phyloP scores from a whole-genome alignment of 345 rosid genomes.

The Pugionium dolabratum region DNA sequence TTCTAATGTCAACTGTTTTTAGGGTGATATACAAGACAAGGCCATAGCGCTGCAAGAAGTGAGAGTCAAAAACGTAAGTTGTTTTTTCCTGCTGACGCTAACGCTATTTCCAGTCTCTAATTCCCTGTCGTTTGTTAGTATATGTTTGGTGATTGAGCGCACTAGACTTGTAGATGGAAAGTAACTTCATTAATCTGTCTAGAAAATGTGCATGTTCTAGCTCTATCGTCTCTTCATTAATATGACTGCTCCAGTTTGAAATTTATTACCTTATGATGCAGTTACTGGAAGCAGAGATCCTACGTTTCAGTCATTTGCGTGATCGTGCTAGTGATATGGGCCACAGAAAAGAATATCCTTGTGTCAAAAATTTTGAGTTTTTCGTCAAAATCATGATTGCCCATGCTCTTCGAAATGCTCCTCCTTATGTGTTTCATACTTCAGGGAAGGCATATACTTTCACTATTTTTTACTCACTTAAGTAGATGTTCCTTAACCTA shows the following conservation, averaged over 20 bases:
- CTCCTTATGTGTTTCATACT: constrained; percentile 21
- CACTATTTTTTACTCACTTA: neutral
- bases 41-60: constrained; percentile 88
- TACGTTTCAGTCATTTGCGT: constrained; percentile 88
- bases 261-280: constrained; percentile 46
- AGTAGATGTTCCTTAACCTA: constrained; percentile 63
- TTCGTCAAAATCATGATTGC: constrained; percentile 6
- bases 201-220: constrained; percentile 22
- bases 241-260: constrained; percentile 11
- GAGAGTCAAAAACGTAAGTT: constrained; percentile 91
- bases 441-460: constrained; percentile 8
- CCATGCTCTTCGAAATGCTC: constrained; percentile 6
- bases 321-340: constrained; percentile 99
- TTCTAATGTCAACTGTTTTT: constrained; percentile 41
- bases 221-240: constrained; percentile 18
- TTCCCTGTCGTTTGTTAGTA: constrained; percentile 8
- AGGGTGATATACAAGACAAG: constrained; percentile 96
- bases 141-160: constrained; percentile 7
- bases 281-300: constrained; percentile 85
- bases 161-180: constrained; percentile 3
- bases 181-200: neutral
- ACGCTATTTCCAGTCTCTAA: neutral
- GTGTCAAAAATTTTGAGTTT: constrained; percentile 6
- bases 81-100: constrained; percentile 2
- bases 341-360: constrained; percentile 98